Evolutionary conservation across 805 yeast species (phyloP), one percentile per base, ranked within the genome.

Genomic region (Hanseniaspora taiwanica): DNA sequence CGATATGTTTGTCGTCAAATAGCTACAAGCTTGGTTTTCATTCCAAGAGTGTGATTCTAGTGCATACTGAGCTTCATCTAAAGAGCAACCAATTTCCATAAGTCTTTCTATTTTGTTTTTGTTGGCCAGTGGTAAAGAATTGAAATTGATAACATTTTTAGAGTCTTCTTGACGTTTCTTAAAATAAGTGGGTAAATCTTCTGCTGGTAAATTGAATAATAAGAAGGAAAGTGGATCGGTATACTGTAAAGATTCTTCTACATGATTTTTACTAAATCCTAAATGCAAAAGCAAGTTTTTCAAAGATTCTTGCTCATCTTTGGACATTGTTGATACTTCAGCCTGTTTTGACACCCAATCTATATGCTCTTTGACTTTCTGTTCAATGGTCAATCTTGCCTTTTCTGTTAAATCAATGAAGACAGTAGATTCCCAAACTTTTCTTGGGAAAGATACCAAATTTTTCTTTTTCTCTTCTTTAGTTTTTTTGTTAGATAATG

Each of bases 161-260:
- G 79, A 64, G 48, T 78, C 85, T 35, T 68, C 68, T 18, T 69
- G 67, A 32, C 72, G 61, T 44, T 77, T 75, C 14, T 69, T 66
- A 50, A 81, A 81, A 36, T 66, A 63, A 0, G 60, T 48, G 0
- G 98, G 98, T 24, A 89, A 63, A 51, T 89, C 98, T 53, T 87
- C 97, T 46, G 91, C 96, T 0, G 97, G 97, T 3, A 89, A 73
- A 52, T 89, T 91, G 48, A 87, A 78, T 9, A 89, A 60, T 16
- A 89, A 68, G 64, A 61, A 65, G 0, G 69, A 63, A 6, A 65
- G 40, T 2, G 71, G 68, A 47, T 65, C 71, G 38, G 53, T 55
- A 51, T 82, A 82, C 21, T 64, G 60, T 36, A 83, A 59, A 0
- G 96, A 76, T 51, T 89, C 97, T 2, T 62, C 59, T 1, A 80